Percentiles rank a stretch among this genome's conserved stretches.
Evolutionary conservation across 1,139 yeast genomes (phyloP).

Genomic region (Pichia sp.): DNA sequence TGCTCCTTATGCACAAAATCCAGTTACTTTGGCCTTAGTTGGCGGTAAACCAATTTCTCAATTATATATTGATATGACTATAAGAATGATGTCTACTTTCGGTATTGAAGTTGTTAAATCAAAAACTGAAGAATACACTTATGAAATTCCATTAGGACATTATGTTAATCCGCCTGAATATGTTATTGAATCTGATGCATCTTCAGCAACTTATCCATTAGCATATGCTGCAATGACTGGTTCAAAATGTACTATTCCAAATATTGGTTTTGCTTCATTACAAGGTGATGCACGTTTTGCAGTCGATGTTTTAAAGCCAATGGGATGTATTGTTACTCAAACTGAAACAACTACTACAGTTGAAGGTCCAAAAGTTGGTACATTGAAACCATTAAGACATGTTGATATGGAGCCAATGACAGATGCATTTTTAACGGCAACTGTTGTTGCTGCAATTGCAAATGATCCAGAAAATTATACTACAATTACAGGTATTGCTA

Average conservation of each 20-base stretch:
- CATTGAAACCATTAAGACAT: constrained; percentile 59
- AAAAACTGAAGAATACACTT: constrained; percentile 67
- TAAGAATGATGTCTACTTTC: constrained; percentile 87
- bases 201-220: constrained; percentile 94
- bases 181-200: constrained; percentile 95
- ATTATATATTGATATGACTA: constrained; percentile 94
- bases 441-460: constrained; percentile 89
- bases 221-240: constrained; percentile 99
- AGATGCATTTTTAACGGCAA: constrained; percentile 94
- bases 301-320: constrained; percentile 81
- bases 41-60: constrained; percentile 98
- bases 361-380: constrained; percentile 73
- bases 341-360: constrained; percentile 84
- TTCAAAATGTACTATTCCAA: constrained; percentile 85
- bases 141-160: constrained; percentile 79
- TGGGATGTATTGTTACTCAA: constrained; percentile 91
- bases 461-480: constrained; percentile 50
- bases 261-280: constrained; percentile 82
- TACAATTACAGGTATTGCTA: constrained; percentile 89
- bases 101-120: constrained; percentile 78
- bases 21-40: constrained; percentile 79
- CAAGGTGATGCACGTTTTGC: constrained; percentile 99
- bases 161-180: constrained; percentile 80
- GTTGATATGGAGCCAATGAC: constrained; percentile 99
- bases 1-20: constrained; percentile 90